Evolutionary conservation across 345 rosid species (phyloP).

Genomic region (Eucalyptus virginea): DNA sequence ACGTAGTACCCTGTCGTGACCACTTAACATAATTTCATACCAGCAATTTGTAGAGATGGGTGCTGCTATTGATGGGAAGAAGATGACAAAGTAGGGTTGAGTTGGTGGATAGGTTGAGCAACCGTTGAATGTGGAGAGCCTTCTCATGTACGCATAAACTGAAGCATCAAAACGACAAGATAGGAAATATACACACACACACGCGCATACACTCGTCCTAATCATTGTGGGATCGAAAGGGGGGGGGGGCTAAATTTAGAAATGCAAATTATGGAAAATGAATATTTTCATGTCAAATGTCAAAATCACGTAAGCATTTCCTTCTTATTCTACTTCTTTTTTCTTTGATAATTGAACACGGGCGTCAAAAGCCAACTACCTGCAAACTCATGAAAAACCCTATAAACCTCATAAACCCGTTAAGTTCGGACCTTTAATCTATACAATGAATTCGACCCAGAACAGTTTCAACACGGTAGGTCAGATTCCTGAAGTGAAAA

Average conservation of each 20-base stretch:
- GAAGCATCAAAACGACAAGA: neutral
- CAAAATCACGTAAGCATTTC: neutral
- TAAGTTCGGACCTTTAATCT: neutral
- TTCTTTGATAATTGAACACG: neutral
- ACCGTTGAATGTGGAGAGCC: neutral
- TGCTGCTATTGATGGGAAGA: neutral
- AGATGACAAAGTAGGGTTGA: neutral
- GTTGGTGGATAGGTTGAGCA: neutral
- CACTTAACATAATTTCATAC: neutral
- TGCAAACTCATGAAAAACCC: neutral
- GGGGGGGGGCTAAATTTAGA: neutral
- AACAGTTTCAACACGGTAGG: neutral
- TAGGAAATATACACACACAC: neutral
- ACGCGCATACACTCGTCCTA: neutral
- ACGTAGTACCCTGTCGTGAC: neutral
- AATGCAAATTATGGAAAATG: neutral
- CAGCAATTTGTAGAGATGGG: neutral
- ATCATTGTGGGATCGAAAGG: neutral
- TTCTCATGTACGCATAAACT: neutral
- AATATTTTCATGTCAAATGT: neutral
- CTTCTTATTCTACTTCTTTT: neutral
- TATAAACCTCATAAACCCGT: neutral
- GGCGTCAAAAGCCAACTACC: fast-evolving
- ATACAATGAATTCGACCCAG: neutral
- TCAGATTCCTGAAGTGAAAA: neutral